A percentile compares a stretch with the other conserved stretches of the same genome.
These are phyloP conservation scores for Neohortaea acidophila DNA, from an alignment of 495 filamentous ascomycete species.

Conservation along the genomic window DNA sequence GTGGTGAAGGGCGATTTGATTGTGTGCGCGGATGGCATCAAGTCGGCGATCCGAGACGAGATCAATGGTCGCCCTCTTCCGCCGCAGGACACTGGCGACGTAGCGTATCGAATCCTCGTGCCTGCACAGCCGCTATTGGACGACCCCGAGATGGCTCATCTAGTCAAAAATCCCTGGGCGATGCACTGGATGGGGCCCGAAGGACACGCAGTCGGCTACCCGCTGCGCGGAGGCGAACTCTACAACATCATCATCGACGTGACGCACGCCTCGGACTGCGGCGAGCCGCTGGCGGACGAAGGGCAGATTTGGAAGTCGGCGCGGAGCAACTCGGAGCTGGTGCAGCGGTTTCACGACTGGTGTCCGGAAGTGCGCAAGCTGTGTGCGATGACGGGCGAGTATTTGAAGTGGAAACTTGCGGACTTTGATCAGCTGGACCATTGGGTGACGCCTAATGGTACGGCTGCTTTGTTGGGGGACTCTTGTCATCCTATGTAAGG, in stretches of 20 bases:
- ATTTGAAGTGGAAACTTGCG: conserved; percentile 15
- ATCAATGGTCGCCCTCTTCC: conserved; percentile 8
- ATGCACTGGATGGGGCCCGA: conserved; percentile 16
- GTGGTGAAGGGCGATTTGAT: conserved; percentile 9
- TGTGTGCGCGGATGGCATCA: conserved; percentile 17
- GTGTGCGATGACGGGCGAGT: conserved; percentile 15
- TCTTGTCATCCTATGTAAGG: conserved; percentile 18
- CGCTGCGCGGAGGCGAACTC: conserved; percentile 13
- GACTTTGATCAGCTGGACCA: conserved; percentile 15
- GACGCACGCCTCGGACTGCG: conserved; percentile 10
- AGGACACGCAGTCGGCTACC: conserved; percentile 16
- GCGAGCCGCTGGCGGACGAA: conserved; percentile 9
- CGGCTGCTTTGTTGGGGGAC: conserved; percentile 18
- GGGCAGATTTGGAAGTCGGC: conserved; percentile 14
- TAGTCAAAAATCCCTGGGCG: conserved; percentile 10
- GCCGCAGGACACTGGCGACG: conserved; percentile 15
- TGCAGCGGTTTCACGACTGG: conserved; percentile 15
- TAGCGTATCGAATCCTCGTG: conserved; percentile 16
- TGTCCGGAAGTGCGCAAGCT: conserved; percentile 11
- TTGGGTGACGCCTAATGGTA: conserved; percentile 14
- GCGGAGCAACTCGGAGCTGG: conserved; percentile 11
- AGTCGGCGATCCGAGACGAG: conserved; percentile 6
- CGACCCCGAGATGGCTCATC: conserved; percentile 8
- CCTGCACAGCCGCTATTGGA: conserved; percentile 7
- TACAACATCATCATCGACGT: conserved; percentile 18